Evolutionary conservation across 371 early-diverging fungal species (phyloP).

Genomic region (Mortierella sp.): DNA sequence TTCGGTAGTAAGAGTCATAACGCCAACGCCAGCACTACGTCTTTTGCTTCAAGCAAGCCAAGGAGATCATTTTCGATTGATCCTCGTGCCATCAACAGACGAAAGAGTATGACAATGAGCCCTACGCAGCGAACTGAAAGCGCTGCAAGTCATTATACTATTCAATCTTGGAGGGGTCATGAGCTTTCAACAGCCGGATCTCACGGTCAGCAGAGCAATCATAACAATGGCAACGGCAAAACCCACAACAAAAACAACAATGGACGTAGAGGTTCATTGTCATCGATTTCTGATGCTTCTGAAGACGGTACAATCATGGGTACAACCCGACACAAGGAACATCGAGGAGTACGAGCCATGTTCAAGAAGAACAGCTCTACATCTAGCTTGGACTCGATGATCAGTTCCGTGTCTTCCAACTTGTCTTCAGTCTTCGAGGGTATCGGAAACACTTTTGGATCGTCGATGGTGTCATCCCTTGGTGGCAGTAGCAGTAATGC

Average conservation of each 20-base stretch:
- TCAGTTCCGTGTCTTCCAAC: constrained; percentile 16
- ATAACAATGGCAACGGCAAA: not conserved
- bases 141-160: constrained; percentile 11
- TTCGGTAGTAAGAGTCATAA: constrained; percentile 15
- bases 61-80: constrained; percentile 13
- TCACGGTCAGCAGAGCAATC: no score
- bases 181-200: not conserved
- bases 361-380: constrained; percentile 29
- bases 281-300: constrained; percentile 17
- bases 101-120: not conserved
- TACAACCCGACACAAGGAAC: not conserved
- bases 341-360: not conserved
- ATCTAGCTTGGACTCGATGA: constrained; percentile 46
- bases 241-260: not conserved
- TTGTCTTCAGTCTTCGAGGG: constrained; percentile 5
- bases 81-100: not conserved
- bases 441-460: constrained; percentile 9
- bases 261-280: constrained; percentile 16
- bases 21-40: constrained; percentile 12
- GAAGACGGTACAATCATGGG: constrained; percentile 46
- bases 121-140: constrained; percentile 19
- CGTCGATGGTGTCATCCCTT: constrained; percentile 24
- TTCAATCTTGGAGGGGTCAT: not conserved
- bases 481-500: constrained; percentile 8
- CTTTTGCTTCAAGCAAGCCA: constrained; percentile 2